Base-by-base conservation (phyloP, 106 monocot species). In the Allium fistulosum region DNA sequence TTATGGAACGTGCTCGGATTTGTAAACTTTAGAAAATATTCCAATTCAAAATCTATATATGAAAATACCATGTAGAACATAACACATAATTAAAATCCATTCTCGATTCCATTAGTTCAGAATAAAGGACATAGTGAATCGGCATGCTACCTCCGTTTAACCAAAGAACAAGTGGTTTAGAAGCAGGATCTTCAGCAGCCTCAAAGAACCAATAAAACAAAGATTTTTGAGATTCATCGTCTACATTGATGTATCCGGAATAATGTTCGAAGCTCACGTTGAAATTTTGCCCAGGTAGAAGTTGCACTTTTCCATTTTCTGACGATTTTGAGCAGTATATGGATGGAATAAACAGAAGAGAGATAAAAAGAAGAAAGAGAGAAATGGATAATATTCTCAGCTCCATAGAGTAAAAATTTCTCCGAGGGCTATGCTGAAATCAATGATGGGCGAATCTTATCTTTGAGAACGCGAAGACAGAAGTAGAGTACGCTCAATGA, bases 151-250 rank as follows among this genome's bases (percentile, higher is more conserved):
- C 97, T 90, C 92, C 97, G 64, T 87, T 99, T 53, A 93, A 90
- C 97, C 96, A 97, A 59, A 97, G 88, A 63, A 89, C 88, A 13
- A 97, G 77, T 22, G 96, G 96, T 74, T 97, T 97, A 52, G 81
- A 74, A 16, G 66, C 76, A 7, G 92, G 88, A 47, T 92, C 92
- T 17, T 86, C 80, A 17, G 18, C 79, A 17, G 96, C 96, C 82
- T 97, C 96, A 68, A 97, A 89, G 87, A 89, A 97, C 96, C 96
- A 97, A 67, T 89, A 97, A 78, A 97, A 97, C 66, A 97, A 86
- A 26, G 86, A 78, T 71, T 82, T 84, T 14, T 84, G 88, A 46
- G 68, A 63, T 10, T 76, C 65, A 66, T 97, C 75, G 71, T 83
- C 63, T 49, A 97, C 79, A 8, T 85, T 82, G 28, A 97, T 71